Evolutionary conservation across 805 yeast genomes (phyloP).

Genomic region (Barnettozyma sucrosica): DNA sequence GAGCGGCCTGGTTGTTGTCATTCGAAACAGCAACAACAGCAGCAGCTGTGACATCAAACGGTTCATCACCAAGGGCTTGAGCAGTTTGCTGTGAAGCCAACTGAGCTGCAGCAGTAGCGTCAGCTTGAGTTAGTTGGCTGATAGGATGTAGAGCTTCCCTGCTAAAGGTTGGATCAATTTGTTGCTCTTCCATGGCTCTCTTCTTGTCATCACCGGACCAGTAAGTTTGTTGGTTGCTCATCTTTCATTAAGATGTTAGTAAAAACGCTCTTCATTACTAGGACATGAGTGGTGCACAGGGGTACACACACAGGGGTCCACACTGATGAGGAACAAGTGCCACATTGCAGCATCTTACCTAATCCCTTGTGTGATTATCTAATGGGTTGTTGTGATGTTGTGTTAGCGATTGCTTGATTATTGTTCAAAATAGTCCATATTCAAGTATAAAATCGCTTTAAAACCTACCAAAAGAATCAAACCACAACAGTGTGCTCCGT

Average conservation of each 20-base stretch:
- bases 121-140: constrained; percentile 14
- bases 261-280: background rate
- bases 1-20: constrained; percentile 18
- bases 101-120: constrained; percentile 5
- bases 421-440: background rate
- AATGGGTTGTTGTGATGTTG: background rate
- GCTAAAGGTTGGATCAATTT: constrained; percentile 28
- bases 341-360: constrained; percentile 10
- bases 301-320: background rate
- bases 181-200: constrained; percentile 22
- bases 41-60: constrained; percentile 32
- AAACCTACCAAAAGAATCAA: background rate
- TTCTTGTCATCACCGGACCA: constrained; percentile 18
- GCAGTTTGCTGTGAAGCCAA: constrained; percentile 8
- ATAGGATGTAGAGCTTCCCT: constrained; percentile 18
- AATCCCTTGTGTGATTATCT: constrained; percentile 14
- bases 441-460: background rate
- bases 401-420: background rate
- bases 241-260: constrained; percentile 6
- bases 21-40: constrained; percentile 31
- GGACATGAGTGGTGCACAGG: background rate
- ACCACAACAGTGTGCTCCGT: background rate
- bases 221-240: constrained; percentile 11
- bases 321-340: background rate
- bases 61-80: constrained; percentile 16